phyloP scores from a whole-genome alignment of 352 stramenopile species.

The Globisporangium paddicum region DNA sequence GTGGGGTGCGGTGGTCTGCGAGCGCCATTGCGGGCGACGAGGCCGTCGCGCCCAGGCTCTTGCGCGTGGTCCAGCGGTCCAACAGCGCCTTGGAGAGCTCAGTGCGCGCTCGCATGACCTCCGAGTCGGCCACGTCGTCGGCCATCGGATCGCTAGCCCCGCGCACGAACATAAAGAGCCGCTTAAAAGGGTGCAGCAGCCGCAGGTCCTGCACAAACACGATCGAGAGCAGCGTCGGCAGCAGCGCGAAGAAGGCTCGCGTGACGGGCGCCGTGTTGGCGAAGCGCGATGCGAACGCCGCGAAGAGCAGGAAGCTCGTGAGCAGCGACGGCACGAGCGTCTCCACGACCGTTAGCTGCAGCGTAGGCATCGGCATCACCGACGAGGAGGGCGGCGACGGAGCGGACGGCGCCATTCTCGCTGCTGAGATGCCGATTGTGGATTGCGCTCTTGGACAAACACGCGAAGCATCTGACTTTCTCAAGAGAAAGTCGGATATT shows the following conservation, averaged over 20 bases:
- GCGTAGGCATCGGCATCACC: neutral
- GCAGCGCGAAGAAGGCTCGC: conserved; percentile 45
- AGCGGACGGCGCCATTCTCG: neutral
- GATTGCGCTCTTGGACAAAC: neutral
- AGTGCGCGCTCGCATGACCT: conserved; percentile 9
- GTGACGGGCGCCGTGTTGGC: conserved; percentile 21
- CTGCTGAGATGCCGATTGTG: neutral
- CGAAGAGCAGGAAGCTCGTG: conserved; percentile 18
- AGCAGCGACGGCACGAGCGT: conserved; percentile 19
- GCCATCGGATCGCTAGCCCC: conserved; percentile 9
- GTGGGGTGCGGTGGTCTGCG: conserved; percentile 1
- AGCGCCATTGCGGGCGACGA: conserved; percentile 19
- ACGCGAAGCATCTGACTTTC: neutral
- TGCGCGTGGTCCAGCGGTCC: conserved; percentile 33
- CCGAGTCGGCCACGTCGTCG: conserved; percentile 11
- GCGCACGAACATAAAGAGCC: conserved; percentile 12
- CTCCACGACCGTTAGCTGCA: conserved; percentile 8
- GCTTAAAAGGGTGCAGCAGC: conserved; percentile 30
- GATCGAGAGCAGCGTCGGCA: conserved; percentile 42
- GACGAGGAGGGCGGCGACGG: neutral
- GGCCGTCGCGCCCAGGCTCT: neutral
- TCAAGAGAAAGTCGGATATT: neutral
- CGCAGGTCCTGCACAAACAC: conserved; percentile 34
- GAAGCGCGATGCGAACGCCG: conserved; percentile 8
- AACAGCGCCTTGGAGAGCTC: conserved; percentile 44